These are phyloP conservation scores for Trichomonas gallinae DNA, from an alignment of 208 protist species.

Conservation along the genomic window DNA sequence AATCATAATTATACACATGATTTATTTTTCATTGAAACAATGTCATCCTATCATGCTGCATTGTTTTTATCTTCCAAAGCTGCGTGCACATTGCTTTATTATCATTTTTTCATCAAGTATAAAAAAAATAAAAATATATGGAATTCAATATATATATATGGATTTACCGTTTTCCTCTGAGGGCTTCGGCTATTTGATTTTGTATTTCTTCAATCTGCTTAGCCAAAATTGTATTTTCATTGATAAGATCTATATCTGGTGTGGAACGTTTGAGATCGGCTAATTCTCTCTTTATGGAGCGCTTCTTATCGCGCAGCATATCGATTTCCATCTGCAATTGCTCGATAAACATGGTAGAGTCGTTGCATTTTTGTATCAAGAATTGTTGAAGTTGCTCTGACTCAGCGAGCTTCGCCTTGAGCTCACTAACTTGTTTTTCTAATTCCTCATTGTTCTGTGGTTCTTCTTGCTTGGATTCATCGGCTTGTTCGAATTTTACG, in stretches of 20 bases:
- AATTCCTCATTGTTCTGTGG: not conserved
- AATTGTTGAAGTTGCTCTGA: not conserved
- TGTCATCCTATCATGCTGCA: no score
- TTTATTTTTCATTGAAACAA: no score
- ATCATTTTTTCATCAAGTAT: no score
- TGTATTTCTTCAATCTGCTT: not conserved
- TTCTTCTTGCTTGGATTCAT: no score
- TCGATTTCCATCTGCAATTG: not conserved
- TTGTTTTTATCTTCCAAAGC: no score
- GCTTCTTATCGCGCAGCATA: not conserved
- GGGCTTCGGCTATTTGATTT: not conserved
- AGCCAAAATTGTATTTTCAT: not conserved
- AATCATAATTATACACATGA: no score
- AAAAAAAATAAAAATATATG: no score
- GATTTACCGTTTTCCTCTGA: no score
- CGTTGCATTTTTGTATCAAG: no score
- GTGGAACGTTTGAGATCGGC: not conserved
- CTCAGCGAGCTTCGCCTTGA: not conserved
- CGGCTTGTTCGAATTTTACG: not conserved
- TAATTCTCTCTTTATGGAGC: not conserved
- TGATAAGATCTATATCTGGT: not conserved
- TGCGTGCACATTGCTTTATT: no score
- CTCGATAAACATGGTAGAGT: no score
- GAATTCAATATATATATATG: no score
- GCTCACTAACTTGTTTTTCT: not conserved